These are phyloP conservation scores for Erysimum cheiri DNA, from an alignment of 441 rosid genomes.

Conservation along the genomic window DNA sequence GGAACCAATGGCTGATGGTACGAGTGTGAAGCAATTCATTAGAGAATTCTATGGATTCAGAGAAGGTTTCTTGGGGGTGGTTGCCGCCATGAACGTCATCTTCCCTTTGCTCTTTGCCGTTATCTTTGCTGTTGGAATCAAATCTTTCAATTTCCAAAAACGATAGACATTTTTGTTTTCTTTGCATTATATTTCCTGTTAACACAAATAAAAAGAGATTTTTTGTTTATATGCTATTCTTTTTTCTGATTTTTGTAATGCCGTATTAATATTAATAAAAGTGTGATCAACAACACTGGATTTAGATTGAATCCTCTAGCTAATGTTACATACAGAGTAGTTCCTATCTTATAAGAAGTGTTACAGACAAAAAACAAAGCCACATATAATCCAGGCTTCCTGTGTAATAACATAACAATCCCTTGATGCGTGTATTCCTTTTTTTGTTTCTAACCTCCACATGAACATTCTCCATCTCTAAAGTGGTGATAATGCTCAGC, in stretches of 20 bases:
- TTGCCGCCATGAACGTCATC: constrained; percentile 57
- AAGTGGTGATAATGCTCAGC: constrained; percentile 84
- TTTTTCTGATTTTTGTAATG: constrained; percentile 20
- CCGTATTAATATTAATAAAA: constrained; percentile 24
- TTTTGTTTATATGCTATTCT: constrained; percentile 21
- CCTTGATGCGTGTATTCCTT: constrained; percentile 19
- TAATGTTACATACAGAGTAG: constrained; percentile 41
- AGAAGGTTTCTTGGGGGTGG: constrained; percentile 62
- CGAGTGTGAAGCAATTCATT: constrained; percentile 61
- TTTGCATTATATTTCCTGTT: neutral
- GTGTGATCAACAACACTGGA: constrained; percentile 8
- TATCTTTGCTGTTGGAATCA: constrained; percentile 71
- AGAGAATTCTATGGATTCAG: constrained; percentile 59
- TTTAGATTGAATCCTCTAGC: constrained; percentile 25
- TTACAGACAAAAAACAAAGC: constrained; percentile 33
- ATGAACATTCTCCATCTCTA: constrained; percentile 85
- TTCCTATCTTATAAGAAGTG: constrained; percentile 20
- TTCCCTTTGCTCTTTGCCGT: constrained; percentile 57
- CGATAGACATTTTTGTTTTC: constrained; percentile 41
- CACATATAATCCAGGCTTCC: constrained; percentile 18
- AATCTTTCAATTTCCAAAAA: constrained; percentile 71
- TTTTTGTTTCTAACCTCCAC: constrained; percentile 53
- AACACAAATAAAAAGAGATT: neutral
- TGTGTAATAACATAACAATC: constrained; percentile 33
- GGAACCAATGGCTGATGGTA: constrained; percentile 51